Base-by-base conservation (phyloP, 306 rosid genomes). In the Castanea mollissima region DNA sequence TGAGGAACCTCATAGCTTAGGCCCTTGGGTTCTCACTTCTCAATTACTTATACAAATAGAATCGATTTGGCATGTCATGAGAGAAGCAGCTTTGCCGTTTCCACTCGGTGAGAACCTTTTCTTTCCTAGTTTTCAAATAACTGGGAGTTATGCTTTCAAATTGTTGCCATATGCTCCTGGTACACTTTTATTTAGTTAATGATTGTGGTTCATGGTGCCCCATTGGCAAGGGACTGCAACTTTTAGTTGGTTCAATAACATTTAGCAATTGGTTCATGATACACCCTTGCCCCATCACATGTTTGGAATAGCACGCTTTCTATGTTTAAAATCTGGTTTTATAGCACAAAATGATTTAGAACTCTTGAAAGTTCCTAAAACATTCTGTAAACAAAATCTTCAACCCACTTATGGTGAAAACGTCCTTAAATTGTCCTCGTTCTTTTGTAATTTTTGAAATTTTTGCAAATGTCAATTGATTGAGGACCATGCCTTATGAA, bases 21-120 rank as follows among this genome's bases (percentile, higher is more conserved):
- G 76, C 67, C 64, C 54, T 63, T 44, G 65, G 54, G 76, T 29
- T 76, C 16, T 59, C 56, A 67, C 74, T 76, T 71, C 74, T 76
- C 74, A 20, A 73, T 76, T 58, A 23, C 74, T 78, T 71, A 44
- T 31, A 54, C 54, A 52, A 35, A 74, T 12, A 29, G 20, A n/a
- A 58, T 31, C 15, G 20, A 35, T 76, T 79, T 76, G 38, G 82
- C 81, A 55, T 68, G 60, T 73, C 60, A 27, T 44, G 63, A 44
- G 69, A 55, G 63, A 71, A 72, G 69, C 56, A 29, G 38, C 41
- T 63, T 63, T 63, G 69, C 11, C 41, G 29, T 29, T 29, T 63
- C n/a, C 27, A 15, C 0, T 27, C 1, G 5, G 32, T 5, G 41
- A 63, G 16, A 63, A 63, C 46, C 8, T 27, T 14, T 63, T 29